phyloP scores from a whole-genome alignment of 2,329 filamentous ascomycete species.

The Aspergillus texensis region DNA sequence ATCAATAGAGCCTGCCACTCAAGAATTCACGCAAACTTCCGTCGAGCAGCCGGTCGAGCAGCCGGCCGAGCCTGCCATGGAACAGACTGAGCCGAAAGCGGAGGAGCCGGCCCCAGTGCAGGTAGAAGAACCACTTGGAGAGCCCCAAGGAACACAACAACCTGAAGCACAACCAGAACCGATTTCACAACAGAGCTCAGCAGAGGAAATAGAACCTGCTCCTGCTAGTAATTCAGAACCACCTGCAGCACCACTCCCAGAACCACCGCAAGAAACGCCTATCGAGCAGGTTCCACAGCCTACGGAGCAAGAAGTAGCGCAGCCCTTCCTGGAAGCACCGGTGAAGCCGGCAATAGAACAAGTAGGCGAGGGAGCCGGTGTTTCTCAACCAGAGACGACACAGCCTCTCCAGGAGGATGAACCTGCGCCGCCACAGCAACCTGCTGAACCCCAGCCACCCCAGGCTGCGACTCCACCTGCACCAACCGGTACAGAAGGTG shows the following conservation, averaged over 20 bases:
- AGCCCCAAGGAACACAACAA: not conserved
- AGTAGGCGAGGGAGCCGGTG: not conserved
- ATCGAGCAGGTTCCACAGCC: not conserved
- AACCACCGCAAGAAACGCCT: not conserved
- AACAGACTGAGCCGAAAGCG: not conserved
- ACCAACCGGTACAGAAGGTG: not conserved
- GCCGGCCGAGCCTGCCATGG: not conserved
- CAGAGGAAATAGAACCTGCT: conserved; percentile 6
- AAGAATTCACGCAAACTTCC: conserved; percentile 1
- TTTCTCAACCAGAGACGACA: not conserved
- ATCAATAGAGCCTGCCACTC: not conserved
- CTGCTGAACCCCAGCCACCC: not conserved
- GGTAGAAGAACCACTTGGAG: not conserved
- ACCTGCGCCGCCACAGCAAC: not conserved
- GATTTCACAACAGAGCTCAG: not conserved
- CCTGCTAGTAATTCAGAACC: conserved; percentile 3
- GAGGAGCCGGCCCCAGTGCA: not conserved
- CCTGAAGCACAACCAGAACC: conserved; percentile 1
- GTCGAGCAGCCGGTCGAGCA: conserved; percentile 9
- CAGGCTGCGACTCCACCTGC: not conserved
- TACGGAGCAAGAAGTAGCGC: conserved; percentile 4
- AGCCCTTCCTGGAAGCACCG: not conserved
- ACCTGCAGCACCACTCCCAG: conserved; percentile 8
- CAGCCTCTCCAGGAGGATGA: not conserved
- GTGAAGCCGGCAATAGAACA: conserved; percentile 5